Conservation (phyloP, 257 asterid species). For the Buddleja alternifolia region DNA sequence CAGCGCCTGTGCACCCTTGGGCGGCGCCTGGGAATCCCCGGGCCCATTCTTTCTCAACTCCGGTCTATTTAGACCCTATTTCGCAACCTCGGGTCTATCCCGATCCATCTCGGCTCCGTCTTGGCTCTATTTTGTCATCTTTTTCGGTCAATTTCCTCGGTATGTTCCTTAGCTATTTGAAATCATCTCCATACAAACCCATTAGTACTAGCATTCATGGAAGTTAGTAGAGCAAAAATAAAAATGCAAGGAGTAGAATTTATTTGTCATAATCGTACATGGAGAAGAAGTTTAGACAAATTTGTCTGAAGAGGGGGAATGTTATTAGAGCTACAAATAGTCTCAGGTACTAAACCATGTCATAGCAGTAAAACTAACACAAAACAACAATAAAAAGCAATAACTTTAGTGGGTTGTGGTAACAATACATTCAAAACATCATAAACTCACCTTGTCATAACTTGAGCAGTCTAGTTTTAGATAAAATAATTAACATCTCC, state of each 20-base stretch:
- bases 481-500: conserved; percentile 96
- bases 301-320: conserved; percentile 15
- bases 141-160: no score
- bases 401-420: conserved; percentile 14
- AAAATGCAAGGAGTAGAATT: background rate
- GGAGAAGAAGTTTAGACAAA: conserved; percentile 24
- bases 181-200: no score
- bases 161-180: no score
- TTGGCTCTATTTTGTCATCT: no score
- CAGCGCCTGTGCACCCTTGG: no score
- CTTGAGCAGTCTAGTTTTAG: conserved; percentile 80
- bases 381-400: conserved; percentile 5
- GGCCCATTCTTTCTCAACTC: no score
- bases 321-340: conserved; percentile 4
- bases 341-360: background rate
- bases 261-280: background rate
- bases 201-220: no score
- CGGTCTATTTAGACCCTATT: no score
- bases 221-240: no score
- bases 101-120: no score
- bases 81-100: no score
- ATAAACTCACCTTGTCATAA: conserved; percentile 34
- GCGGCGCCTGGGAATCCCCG: no score
- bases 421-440: background rate
- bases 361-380: conserved; percentile 26